Base-by-base conservation (phyloP, 768 basidiomycete species). In the Candolleomyces efflorescens region DNA sequence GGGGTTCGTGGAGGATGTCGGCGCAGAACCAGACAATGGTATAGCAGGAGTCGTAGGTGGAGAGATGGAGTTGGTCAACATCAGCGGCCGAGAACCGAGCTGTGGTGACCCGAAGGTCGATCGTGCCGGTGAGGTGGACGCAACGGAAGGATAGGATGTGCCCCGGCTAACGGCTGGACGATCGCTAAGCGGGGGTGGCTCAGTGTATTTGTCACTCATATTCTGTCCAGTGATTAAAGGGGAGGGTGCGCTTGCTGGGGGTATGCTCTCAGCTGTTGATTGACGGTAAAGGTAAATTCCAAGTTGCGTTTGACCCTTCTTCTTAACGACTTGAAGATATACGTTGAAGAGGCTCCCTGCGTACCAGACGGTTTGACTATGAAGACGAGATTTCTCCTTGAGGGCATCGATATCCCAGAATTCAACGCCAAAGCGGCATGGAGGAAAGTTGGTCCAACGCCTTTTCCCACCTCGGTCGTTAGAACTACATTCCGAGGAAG, bases 221-320 rank as follows among this genome's bases (percentile, higher is more conserved):
- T 5, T 3, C 37, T 27, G 41, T 43, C 27, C 57, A 63, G 55
- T 53, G 62, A 59, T 45, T 24, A 45, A 23, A 38, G 55, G 53
- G 22, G 67, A 67, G 10, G 86, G 87, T 1, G 79, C 74, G 37
- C 90, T 90, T n/a, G 84, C 71, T 0, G 79, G 72, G n/a, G 92
- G 91, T 36, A 94, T 79, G 7, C 87, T 82, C 61, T 94, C 92
- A 26, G 91, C 80, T 55, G 77, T 86, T 20, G 87, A 89, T 69
- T 95, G 93, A 7, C 94, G 81, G 67, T 94, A 92, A 1, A 96
- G 78, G 65, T 96, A 96, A 27, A 96, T 84, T 1, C 94, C 94
- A 1, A 96, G 76, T 65, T 97, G 94, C 2, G 75, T 68, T 54
- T 78, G 74, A 2, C 73, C 75, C 69, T 95, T 95, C 81, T 90